phyloP scores from a whole-genome alignment of 345 rosid species.

The Populus davidiana region DNA sequence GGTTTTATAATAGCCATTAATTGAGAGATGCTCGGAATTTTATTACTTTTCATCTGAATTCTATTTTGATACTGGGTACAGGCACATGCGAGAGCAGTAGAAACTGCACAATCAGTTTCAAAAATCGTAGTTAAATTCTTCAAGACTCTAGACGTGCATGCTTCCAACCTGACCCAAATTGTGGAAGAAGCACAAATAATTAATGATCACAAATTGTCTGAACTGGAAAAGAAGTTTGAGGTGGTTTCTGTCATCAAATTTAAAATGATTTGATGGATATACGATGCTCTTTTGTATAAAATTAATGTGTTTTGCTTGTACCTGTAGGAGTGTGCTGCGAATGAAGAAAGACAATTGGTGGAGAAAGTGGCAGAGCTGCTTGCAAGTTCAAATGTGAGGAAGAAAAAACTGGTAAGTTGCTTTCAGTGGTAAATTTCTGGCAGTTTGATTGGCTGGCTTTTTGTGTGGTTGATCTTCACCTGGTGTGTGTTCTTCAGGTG shows the following conservation, averaged over 20 bases:
- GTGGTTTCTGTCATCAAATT: slow-evolving; percentile 35
- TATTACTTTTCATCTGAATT: background rate
- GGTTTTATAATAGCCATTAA: background rate
- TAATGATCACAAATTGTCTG: slow-evolving; percentile 69
- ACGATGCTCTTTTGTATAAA: background rate
- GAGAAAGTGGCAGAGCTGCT: slow-evolving; percentile 90
- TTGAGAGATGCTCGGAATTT: slow-evolving; percentile 1
- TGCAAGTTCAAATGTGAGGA: slow-evolving; percentile 75
- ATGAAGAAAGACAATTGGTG: slow-evolving; percentile 78
- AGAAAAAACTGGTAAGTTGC: slow-evolving; percentile 71
- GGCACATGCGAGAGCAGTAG: slow-evolving; percentile 89
- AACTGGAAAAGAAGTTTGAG: slow-evolving; percentile 91
- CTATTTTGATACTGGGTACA: slow-evolving; percentile 30
- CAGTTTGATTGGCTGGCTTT: background rate
- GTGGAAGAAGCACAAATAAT: slow-evolving; percentile 80
- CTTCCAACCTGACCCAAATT: slow-evolving; percentile 59
- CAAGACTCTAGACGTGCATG: slow-evolving; percentile 68
- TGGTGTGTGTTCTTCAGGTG: slow-evolving; percentile 43
- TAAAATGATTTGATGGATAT: slow-evolving; percentile 12
- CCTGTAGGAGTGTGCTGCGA: slow-evolving; percentile 77
- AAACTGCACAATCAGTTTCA: slow-evolving; percentile 77
- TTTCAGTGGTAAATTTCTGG: background rate
- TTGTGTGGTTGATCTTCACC: background rate
- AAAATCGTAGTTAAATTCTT: slow-evolving; percentile 74
- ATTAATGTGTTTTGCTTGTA: slow-evolving; percentile 7